Evolutionary conservation across 495 filamentous ascomycete genomes (phyloP).

Genomic region (Articulospora tetracladia): DNA sequence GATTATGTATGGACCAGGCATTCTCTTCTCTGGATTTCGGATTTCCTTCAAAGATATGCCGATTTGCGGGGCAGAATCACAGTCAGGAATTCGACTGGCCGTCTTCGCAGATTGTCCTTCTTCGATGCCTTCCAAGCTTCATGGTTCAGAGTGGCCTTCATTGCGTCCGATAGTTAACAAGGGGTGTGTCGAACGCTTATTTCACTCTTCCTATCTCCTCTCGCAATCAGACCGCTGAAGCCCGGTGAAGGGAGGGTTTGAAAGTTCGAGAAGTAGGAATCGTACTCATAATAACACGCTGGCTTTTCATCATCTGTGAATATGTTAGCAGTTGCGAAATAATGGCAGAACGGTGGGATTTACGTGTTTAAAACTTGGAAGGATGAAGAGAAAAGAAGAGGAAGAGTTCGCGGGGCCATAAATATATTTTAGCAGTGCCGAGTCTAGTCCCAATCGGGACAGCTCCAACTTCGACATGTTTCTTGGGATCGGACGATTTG

Average conservation of each 20-base stretch:
- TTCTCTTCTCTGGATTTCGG: too few relatives aligned
- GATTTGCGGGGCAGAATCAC: not conserved
- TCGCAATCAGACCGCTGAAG: conserved; percentile 80
- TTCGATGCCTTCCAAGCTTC: conserved; percentile 42
- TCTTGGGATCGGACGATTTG: not conserved
- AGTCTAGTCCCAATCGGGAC: conserved; percentile 17
- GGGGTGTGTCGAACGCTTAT: conserved; percentile 99
- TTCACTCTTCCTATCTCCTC: conserved; percentile 73
- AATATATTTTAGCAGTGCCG: not conserved
- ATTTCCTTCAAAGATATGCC: not conserved
- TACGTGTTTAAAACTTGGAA: conserved; percentile 96
- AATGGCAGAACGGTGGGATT: conserved; percentile 35
- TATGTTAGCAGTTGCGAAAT: conserved; percentile 39
- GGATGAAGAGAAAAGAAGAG: conserved; percentile 71
- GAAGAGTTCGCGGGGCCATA: conserved; percentile 1
- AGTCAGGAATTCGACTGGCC: not conserved
- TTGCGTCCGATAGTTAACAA: conserved; percentile 97
- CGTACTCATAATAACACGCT: conserved; percentile 87
- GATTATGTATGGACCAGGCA: too few relatives aligned
- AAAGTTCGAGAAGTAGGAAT: conserved; percentile 60
- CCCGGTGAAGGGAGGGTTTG: conserved; percentile 79
- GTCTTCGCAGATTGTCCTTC: not conserved
- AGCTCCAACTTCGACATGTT: conserved; percentile 17
- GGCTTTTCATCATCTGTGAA: conserved; percentile 97
- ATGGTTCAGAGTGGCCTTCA: conserved; percentile 92